Base-by-base conservation (phyloP, 2,329 filamentous ascomycete genomes). In the Pestalotiopsis fici region DNA sequence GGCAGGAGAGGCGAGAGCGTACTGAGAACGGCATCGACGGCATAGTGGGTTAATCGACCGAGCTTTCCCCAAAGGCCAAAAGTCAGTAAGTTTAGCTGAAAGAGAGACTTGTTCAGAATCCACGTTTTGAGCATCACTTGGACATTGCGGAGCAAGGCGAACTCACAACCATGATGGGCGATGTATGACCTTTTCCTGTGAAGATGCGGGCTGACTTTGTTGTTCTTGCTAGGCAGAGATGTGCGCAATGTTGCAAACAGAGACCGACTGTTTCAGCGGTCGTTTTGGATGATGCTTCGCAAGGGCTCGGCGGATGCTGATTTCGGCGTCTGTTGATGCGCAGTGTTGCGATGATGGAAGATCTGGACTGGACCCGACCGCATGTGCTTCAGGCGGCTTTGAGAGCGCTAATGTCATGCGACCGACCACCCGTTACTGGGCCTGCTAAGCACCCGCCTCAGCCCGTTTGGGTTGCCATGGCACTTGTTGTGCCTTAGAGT, bases 1-100 rank as follows among this genome's bases (percentile, higher is more conserved):
- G 4, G 6, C 18, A 21, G 69, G 18, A 25, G 43, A 28, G 35
- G 59, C 57, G 47, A 28, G 47, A 56, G 86, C 92, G 75, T 88
- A 96, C 93, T 85, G 75, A 98, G 89, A 74, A 98, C 94, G 71
- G 95, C 95, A 83, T 98, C 95, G 81, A 98, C 95, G 77, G 94
- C 93, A 85, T 97, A 97, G 85, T 98, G 95, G 79, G 93, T 93
- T 77, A 98, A 83, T 82, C 92, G 91, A 85, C 95, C 95, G 83
- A 98, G 87, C 95, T 98, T 91, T 83, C 84, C 86, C 86, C 84
- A 88, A 74, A 90, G 83, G 80, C 87, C 89, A 83, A 92, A 86
- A 79, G 88, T 90, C 85, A 90, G 88, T 81, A 90, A 85, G 83
- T 89, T 86, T 83, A 90, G 87, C 80, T 90, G 81, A 86, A 89